These are phyloP conservation scores for Testicularia cyperi DNA, from an alignment of 1,284 basidiomycete species.

Conservation along the genomic window DNA sequence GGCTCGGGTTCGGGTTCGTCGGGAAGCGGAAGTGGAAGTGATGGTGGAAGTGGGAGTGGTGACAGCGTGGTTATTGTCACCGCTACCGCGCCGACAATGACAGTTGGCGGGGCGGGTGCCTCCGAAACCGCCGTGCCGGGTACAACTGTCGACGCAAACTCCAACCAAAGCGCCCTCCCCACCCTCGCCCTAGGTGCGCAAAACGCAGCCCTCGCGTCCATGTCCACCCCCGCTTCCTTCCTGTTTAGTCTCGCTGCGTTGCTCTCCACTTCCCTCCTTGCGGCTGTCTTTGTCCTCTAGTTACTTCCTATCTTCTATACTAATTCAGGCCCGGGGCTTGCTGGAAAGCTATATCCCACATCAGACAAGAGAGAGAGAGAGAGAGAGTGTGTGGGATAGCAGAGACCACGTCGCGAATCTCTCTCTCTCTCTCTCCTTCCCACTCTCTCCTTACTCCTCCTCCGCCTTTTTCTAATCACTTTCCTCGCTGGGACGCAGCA, in stretches of 20 bases:
- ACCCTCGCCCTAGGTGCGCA: neutral
- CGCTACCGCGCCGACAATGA: constrained; percentile 9
- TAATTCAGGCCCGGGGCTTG: no score
- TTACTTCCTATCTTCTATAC: no score
- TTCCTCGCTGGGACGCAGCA: no score
- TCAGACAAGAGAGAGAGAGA: no score
- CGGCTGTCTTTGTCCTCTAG: neutral
- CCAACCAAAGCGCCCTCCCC: neutral
- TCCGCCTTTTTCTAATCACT: neutral
- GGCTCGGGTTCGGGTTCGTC: neutral
- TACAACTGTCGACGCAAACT: neutral
- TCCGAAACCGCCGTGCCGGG: neutral
- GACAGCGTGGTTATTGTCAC: constrained; percentile 19
- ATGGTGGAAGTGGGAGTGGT: neutral
- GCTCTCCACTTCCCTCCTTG: neutral
- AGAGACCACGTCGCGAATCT: no score
- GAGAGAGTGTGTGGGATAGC: no score
- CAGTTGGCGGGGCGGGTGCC: no score
- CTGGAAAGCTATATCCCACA: no score
- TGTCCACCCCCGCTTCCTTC: neutral
- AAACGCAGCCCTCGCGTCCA: neutral
- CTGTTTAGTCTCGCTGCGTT: neutral
- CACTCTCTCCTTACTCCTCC: neutral
- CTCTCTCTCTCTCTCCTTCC: neutral
- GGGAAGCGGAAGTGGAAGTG: constrained; percentile 1